A percentile compares a stretch with the other conserved stretches of the same genome.
phyloP scores from a whole-genome alignment of 805 yeast genomes.

The Yamadazyma paraphyllophila region DNA sequence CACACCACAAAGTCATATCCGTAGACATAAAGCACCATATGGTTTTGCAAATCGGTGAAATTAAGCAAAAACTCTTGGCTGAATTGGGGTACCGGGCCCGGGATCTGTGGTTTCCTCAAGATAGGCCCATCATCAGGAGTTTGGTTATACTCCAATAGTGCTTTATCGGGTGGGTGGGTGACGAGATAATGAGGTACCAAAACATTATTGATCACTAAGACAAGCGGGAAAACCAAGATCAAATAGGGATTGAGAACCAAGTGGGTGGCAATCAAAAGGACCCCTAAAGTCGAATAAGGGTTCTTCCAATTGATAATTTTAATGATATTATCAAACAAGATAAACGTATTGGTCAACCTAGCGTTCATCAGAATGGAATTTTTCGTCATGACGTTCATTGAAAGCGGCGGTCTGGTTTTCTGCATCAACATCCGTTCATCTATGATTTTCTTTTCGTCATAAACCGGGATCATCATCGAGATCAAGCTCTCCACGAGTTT shows the following conservation, averaged over 20 bases:
- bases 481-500: slow-evolving; percentile 69
- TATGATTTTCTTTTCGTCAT: slow-evolving; percentile 46
- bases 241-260: slow-evolving; percentile 61
- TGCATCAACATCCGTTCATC: slow-evolving; percentile 59
- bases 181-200: slow-evolving; percentile 66
- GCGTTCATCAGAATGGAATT: slow-evolving; percentile 64
- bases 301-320: slow-evolving; percentile 62
- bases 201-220: slow-evolving; percentile 50
- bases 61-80: slow-evolving; percentile 76
- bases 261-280: slow-evolving; percentile 50
- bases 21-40: slow-evolving; percentile 62
- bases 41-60: slow-evolving; percentile 81
- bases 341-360: slow-evolving; percentile 61
- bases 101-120: slow-evolving; percentile 46
- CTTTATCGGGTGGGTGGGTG: slow-evolving; percentile 61
- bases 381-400: slow-evolving; percentile 66
- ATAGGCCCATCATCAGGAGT: slow-evolving; percentile 46
- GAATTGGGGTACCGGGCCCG: slow-evolving; percentile 74
- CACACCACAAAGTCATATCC: slow-evolving; percentile 57
- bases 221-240: slow-evolving; percentile 51
- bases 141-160: slow-evolving; percentile 28
- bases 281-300: slow-evolving; percentile 59
- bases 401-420: slow-evolving; percentile 62
- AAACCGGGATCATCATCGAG: slow-evolving; percentile 69
- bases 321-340: slow-evolving; percentile 54